A percentile compares a stretch with the other conserved stretches of the same genome.
phyloP scores from a whole-genome alignment of 108 stramenopile species.

The Cyclostephanos tholiformis region DNA sequence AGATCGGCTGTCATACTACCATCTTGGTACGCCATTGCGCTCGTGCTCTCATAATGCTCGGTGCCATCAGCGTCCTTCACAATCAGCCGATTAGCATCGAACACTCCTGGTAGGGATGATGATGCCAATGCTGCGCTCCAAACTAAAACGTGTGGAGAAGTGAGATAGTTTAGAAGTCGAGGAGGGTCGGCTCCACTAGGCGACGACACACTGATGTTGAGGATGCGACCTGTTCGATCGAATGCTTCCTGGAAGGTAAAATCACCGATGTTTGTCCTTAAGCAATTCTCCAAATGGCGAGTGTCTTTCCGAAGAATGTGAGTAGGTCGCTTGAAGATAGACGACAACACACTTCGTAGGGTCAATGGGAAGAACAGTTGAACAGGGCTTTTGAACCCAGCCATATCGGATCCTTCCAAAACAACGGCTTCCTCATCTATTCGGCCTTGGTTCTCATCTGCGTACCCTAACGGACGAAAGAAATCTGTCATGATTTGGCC shows the following conservation, averaged over 20 bases:
- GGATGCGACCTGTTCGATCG: conserved; percentile 97
- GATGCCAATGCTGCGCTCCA: conserved; percentile 97
- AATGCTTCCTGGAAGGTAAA: conserved; percentile 99
- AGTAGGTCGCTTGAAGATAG: conserved; percentile 70
- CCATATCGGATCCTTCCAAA: conserved; percentile 49
- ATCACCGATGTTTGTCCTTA: conserved; percentile 88
- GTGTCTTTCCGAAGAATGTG: conserved; percentile 91
- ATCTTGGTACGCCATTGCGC: conserved; percentile 43
- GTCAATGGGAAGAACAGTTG: conserved; percentile 75
- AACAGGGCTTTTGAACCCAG: conserved; percentile 73
- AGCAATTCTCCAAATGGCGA: conserved; percentile 85
- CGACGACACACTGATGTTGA: conserved; percentile 98
- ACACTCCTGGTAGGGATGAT: conserved; percentile 96
- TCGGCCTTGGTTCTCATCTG: conserved; percentile 1
- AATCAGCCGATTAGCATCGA: conserved; percentile 92
- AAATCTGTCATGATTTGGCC: conserved; percentile 81
- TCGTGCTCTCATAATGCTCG: conserved; percentile 79
- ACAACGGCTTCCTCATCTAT: conserved; percentile 11
- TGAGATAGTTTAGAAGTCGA: conserved; percentile 97
- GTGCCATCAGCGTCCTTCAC: conserved; percentile 97
- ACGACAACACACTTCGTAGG: conserved; percentile 63
- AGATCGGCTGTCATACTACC: conserved; percentile 93
- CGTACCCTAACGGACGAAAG: conserved; percentile 74
- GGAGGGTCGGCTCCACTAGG: conserved; percentile 88
- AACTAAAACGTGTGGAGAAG: conserved; percentile 96